A percentile compares a stretch with the other conserved stretches of the same genome.
Conservation (phyloP, 441 rosid species). For the Adansonia madagascariensis region DNA sequence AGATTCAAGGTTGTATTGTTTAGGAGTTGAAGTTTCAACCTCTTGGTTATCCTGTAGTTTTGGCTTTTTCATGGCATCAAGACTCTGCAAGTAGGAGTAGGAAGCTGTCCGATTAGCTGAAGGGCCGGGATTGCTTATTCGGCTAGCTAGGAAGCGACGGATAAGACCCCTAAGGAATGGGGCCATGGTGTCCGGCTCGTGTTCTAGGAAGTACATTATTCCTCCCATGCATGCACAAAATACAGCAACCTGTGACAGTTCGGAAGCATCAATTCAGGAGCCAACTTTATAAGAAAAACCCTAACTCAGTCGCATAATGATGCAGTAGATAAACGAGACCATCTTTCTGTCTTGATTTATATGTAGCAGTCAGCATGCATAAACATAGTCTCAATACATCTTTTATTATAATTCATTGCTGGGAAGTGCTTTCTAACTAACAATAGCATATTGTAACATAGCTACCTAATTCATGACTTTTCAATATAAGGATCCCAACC, state of each 20-base stretch:
- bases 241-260: slow-evolving; percentile 71
- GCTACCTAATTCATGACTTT: background rate
- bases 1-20: slow-evolving; percentile 88
- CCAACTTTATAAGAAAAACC: background rate
- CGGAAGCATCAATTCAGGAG: slow-evolving; percentile 20
- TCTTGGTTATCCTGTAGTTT: slow-evolving; percentile 57
- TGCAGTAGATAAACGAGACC: background rate
- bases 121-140: slow-evolving; percentile 78
- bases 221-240: slow-evolving; percentile 99
- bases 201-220: slow-evolving; percentile 88
- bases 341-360: background rate
- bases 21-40: slow-evolving; percentile 46
- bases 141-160: slow-evolving; percentile 93
- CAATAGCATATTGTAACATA: background rate
- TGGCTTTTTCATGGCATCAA: slow-evolving; percentile 65
- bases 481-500: background rate
- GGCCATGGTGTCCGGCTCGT: slow-evolving; percentile 95
- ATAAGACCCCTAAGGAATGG: slow-evolving; percentile 88
- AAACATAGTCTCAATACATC: background rate
- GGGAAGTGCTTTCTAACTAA: background rate
- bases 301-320: background rate
- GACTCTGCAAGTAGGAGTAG: slow-evolving; percentile 64
- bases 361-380: background rate
- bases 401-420: background rate
- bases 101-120: slow-evolving; percentile 61